Evolutionary conservation across 768 basidiomycete species (phyloP), one percentile per base, ranked within the genome.

Genomic region (Podaxis sp.): DNA sequence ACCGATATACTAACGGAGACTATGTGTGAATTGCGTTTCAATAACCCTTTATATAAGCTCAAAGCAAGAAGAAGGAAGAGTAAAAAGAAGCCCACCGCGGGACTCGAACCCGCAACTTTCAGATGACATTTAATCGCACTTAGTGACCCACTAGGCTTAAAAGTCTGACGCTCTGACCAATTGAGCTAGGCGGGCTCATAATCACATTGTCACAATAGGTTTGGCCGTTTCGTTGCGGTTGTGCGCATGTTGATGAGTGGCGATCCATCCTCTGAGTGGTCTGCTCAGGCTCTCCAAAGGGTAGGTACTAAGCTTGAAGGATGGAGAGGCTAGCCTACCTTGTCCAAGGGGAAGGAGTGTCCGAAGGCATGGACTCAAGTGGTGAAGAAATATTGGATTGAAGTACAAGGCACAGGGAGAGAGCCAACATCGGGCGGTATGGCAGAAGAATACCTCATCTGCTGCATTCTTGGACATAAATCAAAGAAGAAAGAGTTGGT

Each of bases 1-100:
- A 62, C 64, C 64, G 64, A 65, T 65, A 65, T 62, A 65, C 64
- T 65, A 65, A 65, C 59, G 62, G 55, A 61, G 64, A 65, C 13
- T 24, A 6, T 41, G 17, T 41, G 4, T 13, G n/a, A n/a, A 13
- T 41, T 41, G 40, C 4, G 12, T 41, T 3, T 13, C 11, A 3
- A 38, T 41, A 41, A 13, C 12, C 4, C 11, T 13, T 13, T 10
- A 10, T 4, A 41, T 13, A 17, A 12, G 40, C 3, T 41, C 2
- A 2, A 10, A 22, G 2, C 7, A 6, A 17, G 20, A 46, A 46
- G 20, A 17, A 2, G 5, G 17, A 5, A 5, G 6, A 5, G 13
- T 17, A 12, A n/a, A 44, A 46, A 30, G 37, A 17, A 58, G 57
- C 57, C 57, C 57, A 58, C 57, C 57, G 57, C 41, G 57, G 46